Base-by-base conservation (phyloP, 768 basidiomycete species). In the Pisolithus marmoratus region DNA sequence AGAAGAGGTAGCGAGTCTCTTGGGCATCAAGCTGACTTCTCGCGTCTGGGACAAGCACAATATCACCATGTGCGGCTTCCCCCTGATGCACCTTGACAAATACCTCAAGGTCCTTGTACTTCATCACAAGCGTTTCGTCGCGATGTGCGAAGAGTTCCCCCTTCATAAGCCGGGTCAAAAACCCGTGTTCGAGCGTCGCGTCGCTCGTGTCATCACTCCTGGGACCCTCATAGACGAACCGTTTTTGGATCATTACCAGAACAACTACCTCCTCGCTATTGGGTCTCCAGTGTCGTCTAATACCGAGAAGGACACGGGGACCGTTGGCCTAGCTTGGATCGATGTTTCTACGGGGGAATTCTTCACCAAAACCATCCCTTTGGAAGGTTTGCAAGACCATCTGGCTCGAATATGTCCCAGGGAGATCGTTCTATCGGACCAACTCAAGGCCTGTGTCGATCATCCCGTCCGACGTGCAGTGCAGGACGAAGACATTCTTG, bases 281-380 rank as follows among this genome's bases (percentile, higher is more conserved):
- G 70, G 64, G 24, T 34, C 69, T 31, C 43, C 60, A 8, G 55
- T 59, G 12, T 56, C 52, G n/a, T 29, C 38, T 12, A 22, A 19
- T 20, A 52, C 34, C 38, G 44, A 50, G 31, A 46, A 51, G 7
- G 48, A 12, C 37, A 38, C 52, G 24, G 54, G 50, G 24, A 48
- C 64, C 8, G 53, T 82, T n/a, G 91, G 90, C 2, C 72, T 98
- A 38, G 93, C 94, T 6, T 97, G 94, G 86, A 92, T 90, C 23
- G 94, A 98, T 63, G 81, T 96, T 17, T 94, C 94, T 14, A 96
- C 94, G 0, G 91, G 92, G 54, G 94, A 95, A 62, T 91, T 95
- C 66, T 93, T 88, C 66, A 85, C 88, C 11, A 89, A 89, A 57
- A 64, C 68, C 6, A 75, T 80, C 11, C 67, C 73, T 2, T 45